A percentile compares a stretch with the other conserved stretches of the same genome.
These are phyloP conservation scores for Shiraia bambusicola DNA, from an alignment of 2,329 filamentous ascomycete species.

Conservation along the genomic window DNA sequence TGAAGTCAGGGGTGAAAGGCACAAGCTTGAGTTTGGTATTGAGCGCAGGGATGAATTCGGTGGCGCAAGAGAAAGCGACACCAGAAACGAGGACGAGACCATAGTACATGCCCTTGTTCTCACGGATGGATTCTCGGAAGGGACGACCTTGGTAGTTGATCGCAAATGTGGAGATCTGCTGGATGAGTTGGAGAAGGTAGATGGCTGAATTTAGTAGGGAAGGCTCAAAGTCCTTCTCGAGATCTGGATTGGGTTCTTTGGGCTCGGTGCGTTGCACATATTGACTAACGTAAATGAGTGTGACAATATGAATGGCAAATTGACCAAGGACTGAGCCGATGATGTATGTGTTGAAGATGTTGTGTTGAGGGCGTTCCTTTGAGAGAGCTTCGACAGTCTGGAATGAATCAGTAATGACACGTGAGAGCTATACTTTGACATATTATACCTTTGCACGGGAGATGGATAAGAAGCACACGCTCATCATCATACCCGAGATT, in stretches of 20 bases:
- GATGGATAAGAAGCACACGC: constrained; percentile 97
- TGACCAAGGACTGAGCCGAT: constrained; percentile 96
- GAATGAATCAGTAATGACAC: constrained; percentile 28
- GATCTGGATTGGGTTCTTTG: constrained; percentile 68
- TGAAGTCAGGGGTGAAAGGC: constrained; percentile 86
- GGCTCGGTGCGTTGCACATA: constrained; percentile 85
- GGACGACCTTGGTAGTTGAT: constrained; percentile 99
- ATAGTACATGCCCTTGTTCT: constrained; percentile 98
- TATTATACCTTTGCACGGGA: constrained; percentile 77
- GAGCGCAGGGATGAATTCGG: constrained; percentile 92
- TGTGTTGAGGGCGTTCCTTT: constrained; percentile 95
- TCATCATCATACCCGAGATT: constrained; percentile 99
- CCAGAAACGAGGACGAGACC: constrained; percentile 86
- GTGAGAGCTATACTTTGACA: background rate
- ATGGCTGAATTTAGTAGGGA: constrained; percentile 95
- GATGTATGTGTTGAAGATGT: constrained; percentile 99
- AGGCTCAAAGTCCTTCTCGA: constrained; percentile 91
- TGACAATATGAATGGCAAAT: constrained; percentile 92
- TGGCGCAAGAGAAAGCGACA: constrained; percentile 91
- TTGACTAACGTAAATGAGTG: constrained; percentile 88
- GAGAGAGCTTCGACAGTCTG: constrained; percentile 88
- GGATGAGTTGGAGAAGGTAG: constrained; percentile 95
- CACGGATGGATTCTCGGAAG: constrained; percentile 92
- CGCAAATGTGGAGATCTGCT: constrained; percentile 97
- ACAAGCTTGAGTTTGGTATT: constrained; percentile 93